phyloP scores from a whole-genome alignment of 208 protist species.

The Leishmania martiniquensis region DNA sequence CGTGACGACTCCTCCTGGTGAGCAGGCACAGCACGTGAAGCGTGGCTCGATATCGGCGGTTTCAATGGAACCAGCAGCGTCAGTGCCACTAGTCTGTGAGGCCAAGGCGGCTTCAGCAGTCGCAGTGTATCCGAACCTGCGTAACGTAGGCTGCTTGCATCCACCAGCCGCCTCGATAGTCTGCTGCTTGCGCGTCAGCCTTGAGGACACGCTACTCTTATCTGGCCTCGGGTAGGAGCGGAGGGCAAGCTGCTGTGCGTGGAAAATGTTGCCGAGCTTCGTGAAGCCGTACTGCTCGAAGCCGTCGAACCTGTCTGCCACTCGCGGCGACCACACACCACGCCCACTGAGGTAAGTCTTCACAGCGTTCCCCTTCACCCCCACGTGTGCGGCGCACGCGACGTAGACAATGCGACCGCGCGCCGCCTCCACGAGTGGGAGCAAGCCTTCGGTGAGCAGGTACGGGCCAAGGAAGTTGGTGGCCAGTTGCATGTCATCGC shows the following conservation, averaged over 20 bases:
- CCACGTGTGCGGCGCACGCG: slow-evolving; percentile 69
- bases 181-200: slow-evolving; percentile 20
- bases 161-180: neutral
- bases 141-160: slow-evolving; percentile 1
- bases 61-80: neutral
- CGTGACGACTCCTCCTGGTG: slow-evolving; percentile 77
- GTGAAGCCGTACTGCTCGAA: slow-evolving; percentile 89
- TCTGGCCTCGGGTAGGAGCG: slow-evolving; percentile 50
- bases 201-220: slow-evolving; percentile 13
- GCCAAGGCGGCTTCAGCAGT: slow-evolving; percentile 19
- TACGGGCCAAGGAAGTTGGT: slow-evolving; percentile 79
- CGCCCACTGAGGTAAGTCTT: slow-evolving; percentile 71
- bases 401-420: slow-evolving; percentile 81
- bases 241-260: slow-evolving; percentile 78
- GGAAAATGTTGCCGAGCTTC: slow-evolving; percentile 86
- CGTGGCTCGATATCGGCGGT: slow-evolving; percentile 32
- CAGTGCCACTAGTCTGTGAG: neutral
- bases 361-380: slow-evolving; percentile 61
- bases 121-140: slow-evolving; percentile 2
- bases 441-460: slow-evolving; percentile 76
- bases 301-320: slow-evolving; percentile 69
- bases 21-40: slow-evolving; percentile 73
- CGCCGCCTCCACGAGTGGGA: slow-evolving; percentile 66
- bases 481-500: slow-evolving; percentile 79
- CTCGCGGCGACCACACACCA: slow-evolving; percentile 64